Evolutionary conservation across 768 basidiomycete genomes (phyloP), one percentile per base, ranked within the genome.

Genomic region (Suillus discolor): DNA sequence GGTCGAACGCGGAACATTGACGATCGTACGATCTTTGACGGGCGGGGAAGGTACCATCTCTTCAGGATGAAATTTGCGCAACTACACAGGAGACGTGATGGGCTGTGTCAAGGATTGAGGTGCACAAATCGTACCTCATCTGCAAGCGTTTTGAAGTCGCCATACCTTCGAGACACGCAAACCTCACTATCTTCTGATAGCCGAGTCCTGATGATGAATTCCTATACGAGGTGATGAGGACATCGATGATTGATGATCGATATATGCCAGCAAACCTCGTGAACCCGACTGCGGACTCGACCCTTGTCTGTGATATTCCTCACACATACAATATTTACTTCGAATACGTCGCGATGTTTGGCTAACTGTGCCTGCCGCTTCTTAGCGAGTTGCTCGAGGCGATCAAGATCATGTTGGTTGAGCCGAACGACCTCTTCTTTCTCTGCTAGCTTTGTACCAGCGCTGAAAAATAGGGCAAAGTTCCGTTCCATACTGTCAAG

Each of bases 121-220:
- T 44, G 9, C 16, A 5, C 18, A 61, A 39, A 25, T 74, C 84
- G 25, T 69, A 92, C 96, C 82, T 97, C 94, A 57, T 89, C 85
- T 2, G 90, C 89, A 20, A 99, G 84, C 2, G 94, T 92, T 74
- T 83, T 90, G 77, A 99, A 99, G 75, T 99, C 97, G 8, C 97
- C 97, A 74, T 99, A 96, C 68, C 97, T 84, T 65, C 97, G 85
- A 1, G 94, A 92, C 6, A 99, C 97, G 76, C 88, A 95, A 2
- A 94, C 84, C 68, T 97, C 96, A 3, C 82, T 84, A 67, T 84
- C 83, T 16, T 87, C 83, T 7, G 88, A 85, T 49, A 95, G 84
- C 18, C 90, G 84, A 0, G 96, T 99, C 38, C 94, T 88, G 38
- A 99, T 88, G 70, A 99, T 89, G 75, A 99, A 99, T 83, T 99